Evolutionary conservation across 176 grass and related monocot species (phyloP), one percentile per base, ranked within the genome.

Genomic region (Musa schizocarpa): DNA sequence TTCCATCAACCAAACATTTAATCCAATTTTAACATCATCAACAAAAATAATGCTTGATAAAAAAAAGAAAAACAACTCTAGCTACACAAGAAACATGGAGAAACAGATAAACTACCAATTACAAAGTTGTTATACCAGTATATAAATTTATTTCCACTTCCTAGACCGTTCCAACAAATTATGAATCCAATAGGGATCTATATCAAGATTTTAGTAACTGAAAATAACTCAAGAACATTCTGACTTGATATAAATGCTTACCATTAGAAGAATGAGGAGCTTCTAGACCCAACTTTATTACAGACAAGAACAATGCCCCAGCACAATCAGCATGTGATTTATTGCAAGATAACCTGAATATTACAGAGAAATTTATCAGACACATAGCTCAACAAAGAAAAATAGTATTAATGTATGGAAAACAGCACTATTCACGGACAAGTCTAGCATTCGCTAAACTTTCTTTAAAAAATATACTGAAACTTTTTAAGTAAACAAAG

Each of bases 311-410:
- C 65, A 94, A 53, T 56, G 95, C 90, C 74, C 90, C 90, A 74
- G 82, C 90, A 87, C 88, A 93, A 71, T 98, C 95, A 1, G 84
- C 84, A 59, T 94, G 88, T 74, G 92, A 81, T 77, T 89, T 89
- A 76, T 82, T 91, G 73, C 83, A 98, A 76, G 88, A 85, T 54
- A 98, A 75, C 90, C 95, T 98, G 84, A 78, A 87, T 79, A 56
- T 69, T 50, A 76, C 72, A 71, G 29, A 26, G 12, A 62, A 23
- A 65, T 63, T 58, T 24, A 9, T 77, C 54, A 65, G 52, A 51
- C 27, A 73, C 5, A 72, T 26, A 73, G 11, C 7, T n/a, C 3
- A 53, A 21, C 19, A 11, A 52, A 73, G 68, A 23, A 54, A 53
- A 82, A 55, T 77, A 26, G 52, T n/a, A 64, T 61, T 43, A 77